Percentiles rank a stretch among this genome's conserved stretches.
These are phyloP conservation scores for Prinsepia uniflora DNA, from an alignment of 306 rosid species.

Conservation along the genomic window DNA sequence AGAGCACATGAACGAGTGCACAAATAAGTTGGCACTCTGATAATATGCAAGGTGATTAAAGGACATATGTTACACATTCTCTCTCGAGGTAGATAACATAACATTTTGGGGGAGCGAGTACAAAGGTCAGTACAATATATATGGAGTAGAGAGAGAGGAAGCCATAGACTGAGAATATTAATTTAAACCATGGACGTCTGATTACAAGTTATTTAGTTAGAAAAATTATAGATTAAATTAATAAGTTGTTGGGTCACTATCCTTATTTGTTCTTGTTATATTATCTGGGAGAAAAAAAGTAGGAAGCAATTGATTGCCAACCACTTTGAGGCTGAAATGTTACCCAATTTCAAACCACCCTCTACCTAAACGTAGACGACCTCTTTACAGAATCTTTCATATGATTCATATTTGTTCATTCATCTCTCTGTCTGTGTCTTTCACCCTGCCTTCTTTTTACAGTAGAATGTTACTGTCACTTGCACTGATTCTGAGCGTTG, in stretches of 20 bases:
- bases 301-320: constrained; percentile 32
- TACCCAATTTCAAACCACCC: constrained; percentile 36
- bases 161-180: too few species aligned
- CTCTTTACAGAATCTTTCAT: not conserved
- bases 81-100: too few species aligned
- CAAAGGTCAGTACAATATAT: too few species aligned
- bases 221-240: not conserved
- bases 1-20: not conserved
- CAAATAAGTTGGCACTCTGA: too few species aligned
- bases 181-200: too few species aligned
- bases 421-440: not conserved
- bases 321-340: constrained; percentile 42
- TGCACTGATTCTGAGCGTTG: too few species aligned
- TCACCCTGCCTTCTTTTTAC: not conserved
- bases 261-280: constrained; percentile 8
- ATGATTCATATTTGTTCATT: not conserved
- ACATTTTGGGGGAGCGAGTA: too few species aligned
- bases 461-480: too few species aligned
- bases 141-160: too few species aligned
- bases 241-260: constrained; percentile 19
- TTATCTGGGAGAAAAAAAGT: not conserved
- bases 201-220: not conserved
- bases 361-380: constrained; percentile 32
- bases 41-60: not conserved
- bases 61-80: too few species aligned